These are phyloP conservation scores for Aspergillus pseudonomiae DNA, from an alignment of 2,329 filamentous ascomycete genomes.

Conservation along the genomic window DNA sequence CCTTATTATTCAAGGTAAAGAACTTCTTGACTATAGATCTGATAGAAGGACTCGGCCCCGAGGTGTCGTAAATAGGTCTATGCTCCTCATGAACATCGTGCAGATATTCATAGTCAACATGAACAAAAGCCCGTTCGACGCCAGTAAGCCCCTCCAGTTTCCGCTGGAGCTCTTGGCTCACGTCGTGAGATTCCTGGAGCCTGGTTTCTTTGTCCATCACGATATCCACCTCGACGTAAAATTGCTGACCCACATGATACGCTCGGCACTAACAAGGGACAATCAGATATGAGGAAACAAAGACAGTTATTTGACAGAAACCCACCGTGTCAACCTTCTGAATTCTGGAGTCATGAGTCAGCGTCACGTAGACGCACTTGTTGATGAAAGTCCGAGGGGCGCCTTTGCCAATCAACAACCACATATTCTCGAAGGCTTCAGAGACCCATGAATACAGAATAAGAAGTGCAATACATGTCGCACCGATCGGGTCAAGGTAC, in stretches of 20 bases:
- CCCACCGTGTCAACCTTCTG: constrained; percentile 6
- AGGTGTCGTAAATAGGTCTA: constrained; percentile 1
- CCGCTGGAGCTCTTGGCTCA: constrained; percentile 1
- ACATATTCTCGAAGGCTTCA: constrained; percentile 6
- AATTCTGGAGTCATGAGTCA: constrained; percentile 3
- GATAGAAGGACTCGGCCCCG: background rate
- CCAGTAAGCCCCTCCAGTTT: constrained; percentile 1
- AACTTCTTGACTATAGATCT: constrained; percentile 2
- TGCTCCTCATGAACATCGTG: constrained; percentile 7
- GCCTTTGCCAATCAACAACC: constrained; percentile 1
- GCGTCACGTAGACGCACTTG: constrained; percentile 5
- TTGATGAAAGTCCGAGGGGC: constrained; percentile 3
- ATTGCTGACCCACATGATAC: constrained; percentile 7
- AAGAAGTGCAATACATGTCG: constrained; percentile 2
- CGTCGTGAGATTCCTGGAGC: constrained; percentile 4
- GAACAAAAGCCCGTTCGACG: constrained; percentile 3
- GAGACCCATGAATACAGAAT: constrained; percentile 5
- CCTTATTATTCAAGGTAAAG: background rate
- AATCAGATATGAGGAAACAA: background rate
- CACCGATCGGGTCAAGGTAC: constrained; percentile 6
- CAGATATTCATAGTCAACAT: constrained; percentile 7
- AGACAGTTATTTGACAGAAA: background rate
- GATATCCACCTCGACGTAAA: constrained; percentile 8
- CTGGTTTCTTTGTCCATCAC: constrained; percentile 4
- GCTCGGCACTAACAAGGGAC: background rate